Percentiles rank a stretch among this genome's conserved stretches.
phyloP scores from a whole-genome alignment of 1,284 basidiomycete genomes.

The Cystobasidium slooffiae region DNA sequence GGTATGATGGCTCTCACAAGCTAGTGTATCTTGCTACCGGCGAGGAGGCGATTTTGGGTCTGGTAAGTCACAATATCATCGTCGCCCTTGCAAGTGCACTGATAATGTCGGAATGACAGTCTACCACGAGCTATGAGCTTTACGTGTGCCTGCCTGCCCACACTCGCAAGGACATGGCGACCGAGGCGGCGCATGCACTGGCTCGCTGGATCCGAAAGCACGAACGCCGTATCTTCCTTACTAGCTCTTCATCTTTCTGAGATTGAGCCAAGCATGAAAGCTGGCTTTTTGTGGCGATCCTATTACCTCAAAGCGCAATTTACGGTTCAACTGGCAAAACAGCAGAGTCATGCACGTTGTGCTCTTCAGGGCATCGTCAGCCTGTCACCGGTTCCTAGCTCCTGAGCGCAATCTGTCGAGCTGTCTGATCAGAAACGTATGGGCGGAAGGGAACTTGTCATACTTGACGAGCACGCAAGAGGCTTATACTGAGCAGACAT shows the following conservation, averaged over 20 bases:
- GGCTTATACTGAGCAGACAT: too few relatives aligned
- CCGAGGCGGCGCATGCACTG: constrained; percentile 84
- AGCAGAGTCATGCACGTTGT: too few relatives aligned
- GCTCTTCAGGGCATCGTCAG: too few relatives aligned
- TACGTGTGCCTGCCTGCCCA: constrained; percentile 81
- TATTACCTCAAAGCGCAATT: background rate
- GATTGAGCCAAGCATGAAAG: background rate
- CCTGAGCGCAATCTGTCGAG: too few relatives aligned
- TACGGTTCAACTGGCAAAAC: too few relatives aligned
- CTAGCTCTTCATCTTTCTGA: constrained; percentile 43
- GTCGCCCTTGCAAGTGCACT: background rate
- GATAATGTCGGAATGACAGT: constrained; percentile 61
- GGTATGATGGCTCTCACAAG: constrained; percentile 70
- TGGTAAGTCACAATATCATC: constrained; percentile 65
- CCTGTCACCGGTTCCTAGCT: too few relatives aligned
- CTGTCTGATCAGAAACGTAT: too few relatives aligned
- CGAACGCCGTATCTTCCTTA: constrained; percentile 73
- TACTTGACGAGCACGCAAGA: too few relatives aligned
- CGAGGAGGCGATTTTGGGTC: constrained; percentile 84
- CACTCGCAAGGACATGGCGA: constrained; percentile 80
- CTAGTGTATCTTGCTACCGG: constrained; percentile 81
- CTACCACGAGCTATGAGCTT: constrained; percentile 88
- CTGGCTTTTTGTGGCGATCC: background rate
- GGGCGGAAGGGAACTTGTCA: too few relatives aligned
- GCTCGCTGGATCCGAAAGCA: constrained; percentile 88